Evolutionary conservation across 805 yeast species (phyloP), one percentile per base, ranked within the genome.

Genomic region (Candida succiphila): DNA sequence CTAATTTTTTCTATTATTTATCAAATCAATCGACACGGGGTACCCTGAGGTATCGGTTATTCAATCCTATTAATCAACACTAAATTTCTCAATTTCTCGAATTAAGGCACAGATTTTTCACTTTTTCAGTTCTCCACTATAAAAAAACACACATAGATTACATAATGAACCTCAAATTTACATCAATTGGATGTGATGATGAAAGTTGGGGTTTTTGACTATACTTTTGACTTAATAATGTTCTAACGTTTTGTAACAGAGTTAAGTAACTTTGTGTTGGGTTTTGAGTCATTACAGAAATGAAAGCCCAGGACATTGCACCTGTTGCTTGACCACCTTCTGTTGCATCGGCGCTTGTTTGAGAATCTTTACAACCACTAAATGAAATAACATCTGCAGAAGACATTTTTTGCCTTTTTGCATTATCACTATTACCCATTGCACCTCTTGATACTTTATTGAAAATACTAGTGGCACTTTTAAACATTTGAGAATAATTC

Each of bases 121-220:
- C n/a, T n/a, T n/a, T n/a, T n/a, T n/a, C n/a, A n/a, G n/a, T n/a
- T n/a, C n/a, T n/a, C n/a, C n/a, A n/a, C n/a, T 25, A 25, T 6
- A 25, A 15, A 25, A 7, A 15, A 19, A 25, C 7, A 19, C n/a
- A 18, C 5, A 14, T 2, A 27, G 17, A 17, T 34, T 41, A 62
- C 37, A 62, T 40, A 24, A 60, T 51, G 41, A 66, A 66, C 30
- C 56, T 49, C 39, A 59, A 39, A 42, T 63, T 65, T 37, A 64
- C 61, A 43, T 84, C 89, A 40, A 82, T 71, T n/a, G 88, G 89
- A 55, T 84, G 95, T 3, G 87, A 77, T 7, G 84, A 61, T 17
- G 86, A 74, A 36, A 85, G 59, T 58, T 85, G 95, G 2, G 94
- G 94, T 48, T 81, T 83, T 55, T 86, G 95, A 7, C 78, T 57